Percentiles rank a stretch among this genome's conserved stretches.
Conservation (phyloP, 2,329 filamentous ascomycete species). For the Colletotrichum echinochloae region DNA sequence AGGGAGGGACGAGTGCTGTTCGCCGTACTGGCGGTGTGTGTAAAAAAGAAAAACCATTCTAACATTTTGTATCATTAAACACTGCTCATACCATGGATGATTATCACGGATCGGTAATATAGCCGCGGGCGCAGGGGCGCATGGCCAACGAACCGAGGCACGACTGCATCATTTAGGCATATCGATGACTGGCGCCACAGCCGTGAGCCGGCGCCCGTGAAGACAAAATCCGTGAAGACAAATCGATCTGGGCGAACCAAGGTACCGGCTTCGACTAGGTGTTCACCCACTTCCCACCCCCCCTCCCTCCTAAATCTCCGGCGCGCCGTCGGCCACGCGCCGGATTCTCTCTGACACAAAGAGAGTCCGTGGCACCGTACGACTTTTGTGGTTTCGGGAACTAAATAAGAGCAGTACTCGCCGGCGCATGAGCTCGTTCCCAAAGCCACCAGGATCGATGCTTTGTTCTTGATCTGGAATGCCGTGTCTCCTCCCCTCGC, state of each 20-base stretch:
- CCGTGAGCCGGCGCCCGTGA: background rate
- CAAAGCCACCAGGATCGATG: background rate
- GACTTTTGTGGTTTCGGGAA: background rate
- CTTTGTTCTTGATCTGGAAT: background rate
- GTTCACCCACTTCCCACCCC: no score
- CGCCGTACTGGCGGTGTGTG: background rate
- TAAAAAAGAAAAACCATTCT: slow-evolving; percentile 1
- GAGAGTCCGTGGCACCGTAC: background rate
- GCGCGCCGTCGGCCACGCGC: background rate
- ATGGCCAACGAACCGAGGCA: background rate
- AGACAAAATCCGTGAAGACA: background rate
- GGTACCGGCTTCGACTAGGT: no score
- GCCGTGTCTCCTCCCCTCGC: background rate
- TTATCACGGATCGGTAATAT: background rate
- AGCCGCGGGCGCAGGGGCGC: background rate
- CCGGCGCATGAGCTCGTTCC: background rate
- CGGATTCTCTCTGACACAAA: background rate
- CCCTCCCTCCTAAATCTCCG: no score
- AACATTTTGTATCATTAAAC: slow-evolving; percentile 2
- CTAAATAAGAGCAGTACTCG: background rate
- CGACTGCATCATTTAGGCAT: background rate
- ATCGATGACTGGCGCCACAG: background rate
- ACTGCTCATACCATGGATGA: background rate
- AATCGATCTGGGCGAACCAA: background rate
- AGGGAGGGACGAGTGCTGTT: background rate